phyloP scores from a whole-genome alignment of 805 yeast genomes.

The Torulaspora indica region DNA sequence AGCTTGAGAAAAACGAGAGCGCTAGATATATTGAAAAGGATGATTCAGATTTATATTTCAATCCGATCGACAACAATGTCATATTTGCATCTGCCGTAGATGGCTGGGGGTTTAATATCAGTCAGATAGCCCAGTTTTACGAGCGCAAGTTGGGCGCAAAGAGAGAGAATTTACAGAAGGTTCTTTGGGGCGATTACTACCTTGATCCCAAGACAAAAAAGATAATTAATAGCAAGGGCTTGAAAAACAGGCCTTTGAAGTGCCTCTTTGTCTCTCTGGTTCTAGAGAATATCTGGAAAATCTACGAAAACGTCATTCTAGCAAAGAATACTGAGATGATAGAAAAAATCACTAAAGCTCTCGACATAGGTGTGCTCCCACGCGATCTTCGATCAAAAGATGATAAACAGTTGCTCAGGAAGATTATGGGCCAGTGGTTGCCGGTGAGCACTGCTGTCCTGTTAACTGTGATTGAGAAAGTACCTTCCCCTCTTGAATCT shows the following conservation, averaged over 20 bases:
- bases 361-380: slow-evolving; percentile 63
- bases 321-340: slow-evolving; percentile 66
- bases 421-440: slow-evolving; percentile 87
- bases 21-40: slow-evolving; percentile 65
- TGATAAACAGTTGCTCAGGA: slow-evolving; percentile 52
- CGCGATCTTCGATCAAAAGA: slow-evolving; percentile 81
- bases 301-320: slow-evolving; percentile 65
- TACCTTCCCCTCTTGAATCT: slow-evolving; percentile 79
- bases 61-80: slow-evolving; percentile 84
- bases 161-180: slow-evolving; percentile 69
- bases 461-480: slow-evolving; percentile 73
- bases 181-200: slow-evolving; percentile 94
- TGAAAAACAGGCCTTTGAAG: slow-evolving; percentile 58
- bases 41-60: slow-evolving; percentile 78
- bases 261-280: slow-evolving; percentile 85
- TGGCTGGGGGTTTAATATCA: slow-evolving; percentile 95
- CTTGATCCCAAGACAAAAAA: slow-evolving; percentile 87
- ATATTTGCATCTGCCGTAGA: slow-evolving; percentile 88
- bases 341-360: slow-evolving; percentile 66
- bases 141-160: slow-evolving; percentile 82
- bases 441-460: slow-evolving; percentile 86
- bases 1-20: slow-evolving; percentile 42
- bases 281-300: slow-evolving; percentile 86
- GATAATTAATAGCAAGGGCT: slow-evolving; percentile 60
- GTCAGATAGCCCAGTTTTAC: slow-evolving; percentile 83